A percentile compares a stretch with the other conserved stretches of the same genome.
Evolutionary conservation across 2,329 filamentous ascomycete species (phyloP).

Genomic region (Penicillium sp.): DNA sequence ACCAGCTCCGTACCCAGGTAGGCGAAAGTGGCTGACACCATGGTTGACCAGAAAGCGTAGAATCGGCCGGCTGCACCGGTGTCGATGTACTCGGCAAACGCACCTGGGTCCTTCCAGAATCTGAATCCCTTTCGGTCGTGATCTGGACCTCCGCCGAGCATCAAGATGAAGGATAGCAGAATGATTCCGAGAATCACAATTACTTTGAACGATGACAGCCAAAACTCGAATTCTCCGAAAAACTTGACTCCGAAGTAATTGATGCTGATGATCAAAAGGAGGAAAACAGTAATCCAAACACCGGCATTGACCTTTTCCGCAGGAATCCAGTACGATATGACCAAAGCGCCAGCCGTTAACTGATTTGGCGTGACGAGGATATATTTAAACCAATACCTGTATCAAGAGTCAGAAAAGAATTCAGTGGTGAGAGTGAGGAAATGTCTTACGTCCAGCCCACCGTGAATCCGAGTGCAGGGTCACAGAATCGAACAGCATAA

Average conservation of each 20-base stretch:
- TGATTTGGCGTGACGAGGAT: conserved; percentile 85
- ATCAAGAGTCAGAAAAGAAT: not conserved
- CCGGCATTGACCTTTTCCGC: conserved; percentile 68
- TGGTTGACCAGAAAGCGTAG: conserved; percentile 65
- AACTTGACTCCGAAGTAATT: conserved; percentile 70
- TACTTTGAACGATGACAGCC: conserved; percentile 65
- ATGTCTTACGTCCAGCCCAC: conserved; percentile 64
- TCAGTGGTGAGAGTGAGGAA: not conserved
- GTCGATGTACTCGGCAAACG: conserved; percentile 52
- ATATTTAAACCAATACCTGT: conserved; percentile 66
- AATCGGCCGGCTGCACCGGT: conserved; percentile 53
- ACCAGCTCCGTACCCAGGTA: conserved; percentile 75
- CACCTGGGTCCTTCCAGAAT: conserved; percentile 64
- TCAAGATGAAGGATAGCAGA: conserved; percentile 62
- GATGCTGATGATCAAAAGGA: conserved; percentile 62
- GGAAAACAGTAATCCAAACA: conserved; percentile 73
- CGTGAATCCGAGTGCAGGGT: conserved; percentile 76
- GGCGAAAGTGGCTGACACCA: conserved; percentile 75
- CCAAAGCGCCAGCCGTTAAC: conserved; percentile 73
- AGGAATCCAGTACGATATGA: conserved; percentile 74
- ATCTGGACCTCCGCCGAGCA: conserved; percentile 64
- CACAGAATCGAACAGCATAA: conserved; percentile 75
- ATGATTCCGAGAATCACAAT: conserved; percentile 66
- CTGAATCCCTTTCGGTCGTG: conserved; percentile 63
- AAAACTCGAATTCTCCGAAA: conserved; percentile 66